These are phyloP conservation scores for Lolium perenne DNA, from an alignment of 176 grass and related monocot species.

Conservation along the genomic window DNA sequence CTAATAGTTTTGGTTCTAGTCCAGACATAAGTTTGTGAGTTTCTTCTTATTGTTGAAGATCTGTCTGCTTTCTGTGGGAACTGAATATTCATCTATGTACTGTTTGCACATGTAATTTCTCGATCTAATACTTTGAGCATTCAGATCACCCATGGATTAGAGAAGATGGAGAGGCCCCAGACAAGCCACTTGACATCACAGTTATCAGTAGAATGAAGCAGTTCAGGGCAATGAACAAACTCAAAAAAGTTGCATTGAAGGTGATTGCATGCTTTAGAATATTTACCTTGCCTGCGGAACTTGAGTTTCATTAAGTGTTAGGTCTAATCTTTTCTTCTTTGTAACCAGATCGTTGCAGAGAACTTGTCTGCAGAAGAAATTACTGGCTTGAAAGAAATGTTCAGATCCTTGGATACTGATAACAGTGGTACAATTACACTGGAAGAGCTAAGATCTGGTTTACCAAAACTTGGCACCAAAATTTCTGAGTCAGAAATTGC, in stretches of 20 bases:
- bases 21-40: background rate
- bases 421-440: slow-evolving; percentile 97
- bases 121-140: slow-evolving; percentile 53
- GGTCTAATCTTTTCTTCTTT: slow-evolving; percentile 32
- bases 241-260: slow-evolving; percentile 99
- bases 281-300: slow-evolving; percentile 14
- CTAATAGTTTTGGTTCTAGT: background rate
- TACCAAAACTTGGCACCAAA: slow-evolving; percentile 97
- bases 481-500: slow-evolving; percentile 96
- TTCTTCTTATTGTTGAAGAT: slow-evolving; percentile 18
- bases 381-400: slow-evolving; percentile 96
- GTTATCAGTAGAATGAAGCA: slow-evolving; percentile 98
- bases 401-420: slow-evolving; percentile 95
- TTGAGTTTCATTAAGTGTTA: slow-evolving; percentile 15
- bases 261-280: slow-evolving; percentile 49
- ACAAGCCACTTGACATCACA: slow-evolving; percentile 97
- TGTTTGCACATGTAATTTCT: slow-evolving; percentile 30
- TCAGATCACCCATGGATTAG: slow-evolving; percentile 95
- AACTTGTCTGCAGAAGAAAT: slow-evolving; percentile 98
- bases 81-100: slow-evolving; percentile 3
- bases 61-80: background rate
- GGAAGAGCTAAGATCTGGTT: slow-evolving; percentile 95
- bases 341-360: slow-evolving; percentile 81
- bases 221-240: slow-evolving; percentile 99
- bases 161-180: slow-evolving; percentile 97